Evolutionary conservation across 495 filamentous ascomycete species (phyloP).

Genomic region (Podospora sp.): DNA sequence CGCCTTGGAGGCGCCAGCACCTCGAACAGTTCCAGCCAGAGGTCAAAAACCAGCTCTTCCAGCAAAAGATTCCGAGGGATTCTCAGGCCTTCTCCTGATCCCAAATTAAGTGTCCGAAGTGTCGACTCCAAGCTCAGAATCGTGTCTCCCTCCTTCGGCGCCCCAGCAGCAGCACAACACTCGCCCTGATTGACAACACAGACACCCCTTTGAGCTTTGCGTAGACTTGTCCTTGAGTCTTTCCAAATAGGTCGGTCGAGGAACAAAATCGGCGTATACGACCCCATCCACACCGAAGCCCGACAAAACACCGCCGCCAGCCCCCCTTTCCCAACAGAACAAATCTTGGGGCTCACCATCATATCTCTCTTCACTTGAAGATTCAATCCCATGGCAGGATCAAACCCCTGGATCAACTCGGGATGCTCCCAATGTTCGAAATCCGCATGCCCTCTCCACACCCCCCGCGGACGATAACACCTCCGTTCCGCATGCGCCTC

Average conservation of each 20-base stretch:
- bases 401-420: slow-evolving; percentile 28
- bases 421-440: slow-evolving; percentile 41
- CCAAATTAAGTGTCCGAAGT: not conserved
- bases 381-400: not conserved
- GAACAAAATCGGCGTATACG: slow-evolving; percentile 32
- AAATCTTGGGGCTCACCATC: slow-evolving; percentile 17
- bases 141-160: not conserved
- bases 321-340: slow-evolving; percentile 22
- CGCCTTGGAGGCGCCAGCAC: slow-evolving; percentile 20
- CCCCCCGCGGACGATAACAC: slow-evolving; percentile 27
- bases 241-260: slow-evolving; percentile 34
- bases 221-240: not conserved
- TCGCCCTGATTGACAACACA: not conserved
- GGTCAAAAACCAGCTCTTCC: slow-evolving; percentile 32
- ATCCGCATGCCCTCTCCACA: slow-evolving; percentile 2
- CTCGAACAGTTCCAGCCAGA: slow-evolving; percentile 44
- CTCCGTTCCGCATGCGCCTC: slow-evolving; percentile 36
- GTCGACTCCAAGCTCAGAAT: not conserved
- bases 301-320: slow-evolving; percentile 32
- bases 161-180: not conserved
- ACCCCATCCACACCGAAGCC: slow-evolving; percentile 35
- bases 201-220: not conserved
- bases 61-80: slow-evolving; percentile 22
- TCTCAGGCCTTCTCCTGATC: slow-evolving; percentile 7
- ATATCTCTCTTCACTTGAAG: slow-evolving; percentile 13